phyloP scores from a whole-genome alignment of 2,329 filamentous ascomycete genomes.

The Nectriaceae sp. region DNA sequence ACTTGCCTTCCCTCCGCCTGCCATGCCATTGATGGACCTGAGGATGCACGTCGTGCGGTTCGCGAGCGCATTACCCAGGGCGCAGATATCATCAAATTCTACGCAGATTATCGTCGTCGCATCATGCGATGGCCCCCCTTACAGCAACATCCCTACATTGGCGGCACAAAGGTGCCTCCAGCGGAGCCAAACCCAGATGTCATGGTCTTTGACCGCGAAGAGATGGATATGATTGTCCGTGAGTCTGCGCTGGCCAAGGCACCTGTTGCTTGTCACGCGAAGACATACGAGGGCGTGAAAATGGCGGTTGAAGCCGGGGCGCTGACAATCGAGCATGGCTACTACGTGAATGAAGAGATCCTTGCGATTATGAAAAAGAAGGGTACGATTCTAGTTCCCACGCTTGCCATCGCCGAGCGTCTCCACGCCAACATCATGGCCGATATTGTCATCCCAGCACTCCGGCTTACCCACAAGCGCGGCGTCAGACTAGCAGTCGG shows the following conservation, averaged over 20 bases:
- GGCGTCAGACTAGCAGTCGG: slow-evolving; percentile 54
- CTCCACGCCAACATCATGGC: slow-evolving; percentile 35
- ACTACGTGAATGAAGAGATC: slow-evolving; percentile 39
- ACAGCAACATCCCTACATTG: slow-evolving; percentile 20
- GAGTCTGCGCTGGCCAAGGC: slow-evolving; percentile 43
- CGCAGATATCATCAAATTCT: slow-evolving; percentile 54
- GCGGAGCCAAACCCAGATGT: slow-evolving; percentile 40
- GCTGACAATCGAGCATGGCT: slow-evolving; percentile 50
- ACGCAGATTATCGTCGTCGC: slow-evolving; percentile 49
- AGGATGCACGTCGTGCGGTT: slow-evolving; percentile 40
- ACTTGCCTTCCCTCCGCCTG: slow-evolving; percentile 4
- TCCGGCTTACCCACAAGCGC: slow-evolving; percentile 44
- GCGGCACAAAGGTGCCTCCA: slow-evolving; percentile 26
- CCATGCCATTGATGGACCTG: slow-evolving; percentile 2
- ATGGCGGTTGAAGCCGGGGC: slow-evolving; percentile 2
- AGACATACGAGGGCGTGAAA: neutral
- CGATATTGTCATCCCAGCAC: slow-evolving; percentile 40
- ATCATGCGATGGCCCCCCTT: slow-evolving; percentile 43
- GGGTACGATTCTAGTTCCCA: slow-evolving; percentile 54
- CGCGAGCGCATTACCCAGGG: slow-evolving; percentile 48
- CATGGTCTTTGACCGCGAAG: slow-evolving; percentile 48
- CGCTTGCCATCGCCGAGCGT: slow-evolving; percentile 41
- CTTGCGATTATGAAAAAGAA: slow-evolving; percentile 46
- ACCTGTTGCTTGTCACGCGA: slow-evolving; percentile 1
- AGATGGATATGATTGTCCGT: slow-evolving; percentile 51